Evolutionary conservation across 2,329 filamentous ascomycete genomes (phyloP), one percentile per base, ranked within the genome.

Genomic region (Aspergillus puulaauensis): DNA sequence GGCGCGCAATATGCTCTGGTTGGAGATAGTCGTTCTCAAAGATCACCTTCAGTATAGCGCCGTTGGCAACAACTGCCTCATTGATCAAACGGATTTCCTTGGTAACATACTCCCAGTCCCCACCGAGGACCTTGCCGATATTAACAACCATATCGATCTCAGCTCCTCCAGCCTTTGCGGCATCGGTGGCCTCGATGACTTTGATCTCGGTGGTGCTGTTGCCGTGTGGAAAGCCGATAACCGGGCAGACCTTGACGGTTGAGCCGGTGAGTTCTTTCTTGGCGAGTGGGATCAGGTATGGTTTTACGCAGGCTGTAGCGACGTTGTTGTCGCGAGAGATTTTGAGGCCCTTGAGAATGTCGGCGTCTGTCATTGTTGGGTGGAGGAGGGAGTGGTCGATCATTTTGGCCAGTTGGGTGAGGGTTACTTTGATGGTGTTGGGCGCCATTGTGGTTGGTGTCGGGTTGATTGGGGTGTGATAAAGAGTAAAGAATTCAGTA

Each of bases 331-430:
- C 71, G 52, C 75, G 78, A 15, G 79, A 72, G 44, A 83, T 77
- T 9, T 72, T 63, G 1, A 86, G 77, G 3, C 83, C 84, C 1
- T 72, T 65, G 2, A 75, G 58, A 50, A 86, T 77, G 1, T 85
- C 81, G 15, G 68, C 68, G 65, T 86, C 83, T 7, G 84, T 86
- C 77, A 87, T 80, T 52, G 83, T 85, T 4, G 85, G 85, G 64
- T 86, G 83, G 1, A 87, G 77, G 15, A 87, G 78, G 12, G 83
- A 86, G 69, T 86, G 84, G 62, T 87, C 84, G 62, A 87, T 86
- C 71, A 68, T 68, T 69, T 64, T 73, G 61, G 63, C 52, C 9
- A 70, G 55, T 39, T 70, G 66, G 12, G 68, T 64, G 6, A 75
- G 65, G 12, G 74, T 73, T 50, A 72, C 66, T 15, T 67, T 69